These are phyloP conservation scores for Penicillium sp. DNA, from an alignment of 2,329 filamentous ascomycete genomes.

Conservation along the genomic window DNA sequence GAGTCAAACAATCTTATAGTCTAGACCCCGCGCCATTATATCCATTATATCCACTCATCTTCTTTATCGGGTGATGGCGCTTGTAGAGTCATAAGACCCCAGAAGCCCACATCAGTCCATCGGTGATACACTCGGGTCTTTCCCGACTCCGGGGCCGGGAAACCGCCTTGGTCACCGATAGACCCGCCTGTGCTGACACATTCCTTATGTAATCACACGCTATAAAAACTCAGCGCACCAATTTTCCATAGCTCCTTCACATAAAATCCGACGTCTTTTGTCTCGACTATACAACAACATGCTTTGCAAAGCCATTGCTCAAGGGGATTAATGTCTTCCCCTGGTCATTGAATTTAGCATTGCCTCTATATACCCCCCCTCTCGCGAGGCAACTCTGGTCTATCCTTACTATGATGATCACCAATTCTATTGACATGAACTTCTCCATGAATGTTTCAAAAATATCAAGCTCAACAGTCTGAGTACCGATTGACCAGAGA, in stretches of 20 bases:
- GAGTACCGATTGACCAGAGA: conserved; percentile 18
- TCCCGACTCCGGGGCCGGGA: neutral
- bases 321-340: conserved; percentile 12
- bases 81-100: too few relatives aligned
- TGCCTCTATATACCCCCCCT: neutral
- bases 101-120: neutral
- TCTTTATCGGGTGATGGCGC: too few relatives aligned
- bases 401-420: conserved; percentile 27
- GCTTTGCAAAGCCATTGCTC: neutral
- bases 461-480: conserved; percentile 36
- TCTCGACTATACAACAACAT: neutral
- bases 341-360: neutral
- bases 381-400: conserved; percentile 3
- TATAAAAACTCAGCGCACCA: conserved; percentile 9
- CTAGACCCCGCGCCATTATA: neutral
- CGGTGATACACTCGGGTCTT: neutral
- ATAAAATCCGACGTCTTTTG: neutral
- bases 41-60: too few relatives aligned
- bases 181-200: neutral
- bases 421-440: conserved; percentile 25
- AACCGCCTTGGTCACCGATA: neutral
- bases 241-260: neutral
- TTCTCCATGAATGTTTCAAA: conserved; percentile 24
- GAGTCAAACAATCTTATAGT: too few relatives aligned
- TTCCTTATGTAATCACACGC: neutral